Evolutionary conservation across 495 filamentous ascomycete genomes (phyloP).

Genomic region (Amniculicola lignicola): DNA sequence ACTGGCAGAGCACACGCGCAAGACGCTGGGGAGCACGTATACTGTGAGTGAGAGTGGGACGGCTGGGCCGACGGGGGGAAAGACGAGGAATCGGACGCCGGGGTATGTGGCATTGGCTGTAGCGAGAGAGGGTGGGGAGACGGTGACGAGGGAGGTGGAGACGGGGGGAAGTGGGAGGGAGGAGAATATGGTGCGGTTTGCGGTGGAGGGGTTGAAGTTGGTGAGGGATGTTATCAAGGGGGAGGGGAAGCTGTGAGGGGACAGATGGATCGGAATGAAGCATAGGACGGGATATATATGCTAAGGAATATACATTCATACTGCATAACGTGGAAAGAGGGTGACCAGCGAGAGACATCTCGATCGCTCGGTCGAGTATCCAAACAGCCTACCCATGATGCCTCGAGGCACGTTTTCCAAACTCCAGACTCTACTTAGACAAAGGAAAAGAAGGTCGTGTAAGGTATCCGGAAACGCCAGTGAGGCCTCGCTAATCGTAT

Average conservation of each 20-base stretch:
- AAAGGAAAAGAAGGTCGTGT: no score
- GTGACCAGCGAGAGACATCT: no score
- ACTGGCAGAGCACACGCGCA: conserved; percentile 55
- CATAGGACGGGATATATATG: no score
- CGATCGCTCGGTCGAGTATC: no score
- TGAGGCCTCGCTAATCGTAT: no score
- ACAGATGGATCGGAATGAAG: no score
- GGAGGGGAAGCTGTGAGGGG: conserved; percentile 34
- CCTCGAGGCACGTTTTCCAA: no score
- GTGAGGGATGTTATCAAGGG: conserved; percentile 56
- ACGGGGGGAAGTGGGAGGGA: conserved; percentile 53
- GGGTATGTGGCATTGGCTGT: conserved; percentile 62
- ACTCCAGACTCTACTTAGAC: no score
- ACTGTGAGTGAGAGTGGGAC: conserved; percentile 59
- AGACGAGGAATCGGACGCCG: conserved; percentile 56
- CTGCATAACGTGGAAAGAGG: no score
- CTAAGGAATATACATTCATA: no score
- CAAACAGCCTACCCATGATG: no score
- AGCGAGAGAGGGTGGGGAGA: conserved; percentile 47
- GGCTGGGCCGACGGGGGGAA: conserved; percentile 59
- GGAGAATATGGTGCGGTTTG: conserved; percentile 61
- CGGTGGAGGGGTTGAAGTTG: conserved; percentile 53
- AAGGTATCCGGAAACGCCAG: no score
- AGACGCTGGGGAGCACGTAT: conserved; percentile 51
- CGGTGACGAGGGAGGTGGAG: conserved; percentile 51